Conservation (phyloP, 805 yeast species). For the Wickerhamomyces hampshirensis region DNA sequence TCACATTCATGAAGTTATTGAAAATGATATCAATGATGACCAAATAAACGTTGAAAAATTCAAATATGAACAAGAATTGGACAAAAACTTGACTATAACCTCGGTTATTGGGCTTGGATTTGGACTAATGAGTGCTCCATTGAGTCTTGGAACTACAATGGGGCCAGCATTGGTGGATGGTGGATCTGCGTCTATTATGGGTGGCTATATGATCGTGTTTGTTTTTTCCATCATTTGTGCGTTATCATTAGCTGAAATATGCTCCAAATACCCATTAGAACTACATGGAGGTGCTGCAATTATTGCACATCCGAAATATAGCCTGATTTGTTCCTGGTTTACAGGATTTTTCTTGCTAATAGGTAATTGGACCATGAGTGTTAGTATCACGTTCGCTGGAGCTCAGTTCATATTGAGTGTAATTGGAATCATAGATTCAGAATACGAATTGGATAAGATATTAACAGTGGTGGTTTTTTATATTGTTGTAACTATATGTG, state of each 20-base stretch:
- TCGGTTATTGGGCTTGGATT: constrained; percentile 77
- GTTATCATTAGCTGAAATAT: constrained; percentile 69
- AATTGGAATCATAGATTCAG: constrained; percentile 54
- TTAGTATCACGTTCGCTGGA: constrained; percentile 70
- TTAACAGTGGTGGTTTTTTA: constrained; percentile 55
- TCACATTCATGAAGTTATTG: constrained; percentile 19
- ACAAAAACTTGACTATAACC: constrained; percentile 60
- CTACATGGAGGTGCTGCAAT: constrained; percentile 76
- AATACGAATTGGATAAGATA: constrained; percentile 52
- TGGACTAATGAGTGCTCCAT: constrained; percentile 77
- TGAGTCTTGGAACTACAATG: constrained; percentile 70
- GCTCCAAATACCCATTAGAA: constrained; percentile 72
- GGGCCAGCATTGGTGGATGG: constrained; percentile 72
- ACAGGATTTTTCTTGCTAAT: constrained; percentile 73
- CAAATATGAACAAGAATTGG: constrained; percentile 67
- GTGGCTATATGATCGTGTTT: constrained; percentile 70
- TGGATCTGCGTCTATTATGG: constrained; percentile 67
- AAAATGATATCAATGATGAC: constrained; percentile 27
- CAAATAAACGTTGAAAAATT: constrained; percentile 55
- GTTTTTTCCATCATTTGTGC: constrained; percentile 61
- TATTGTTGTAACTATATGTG: constrained; percentile 51
- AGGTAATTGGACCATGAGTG: constrained; percentile 76
- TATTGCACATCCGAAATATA: constrained; percentile 51
- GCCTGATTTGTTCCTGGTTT: constrained; percentile 64
- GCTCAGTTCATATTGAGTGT: constrained; percentile 67